Percentiles rank a stretch among this genome's conserved stretches.
These are phyloP conservation scores for Cryphonectria japonica DNA, from an alignment of 2,329 filamentous ascomycete genomes.

Conservation along the genomic window DNA sequence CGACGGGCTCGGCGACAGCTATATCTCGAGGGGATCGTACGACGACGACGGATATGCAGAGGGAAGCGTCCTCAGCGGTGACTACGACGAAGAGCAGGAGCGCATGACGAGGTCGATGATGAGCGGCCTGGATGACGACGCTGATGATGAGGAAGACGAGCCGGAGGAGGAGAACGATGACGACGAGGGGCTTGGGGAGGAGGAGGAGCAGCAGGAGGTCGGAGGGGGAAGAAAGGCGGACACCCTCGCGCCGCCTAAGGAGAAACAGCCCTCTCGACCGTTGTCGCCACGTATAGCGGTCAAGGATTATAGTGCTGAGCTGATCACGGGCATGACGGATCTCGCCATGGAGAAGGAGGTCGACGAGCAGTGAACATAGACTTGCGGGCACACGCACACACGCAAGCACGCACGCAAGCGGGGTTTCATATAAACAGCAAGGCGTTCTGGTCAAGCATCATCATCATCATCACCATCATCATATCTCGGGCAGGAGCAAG, in stretches of 20 bases:
- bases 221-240: constrained; percentile 49
- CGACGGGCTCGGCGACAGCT: constrained; percentile 51
- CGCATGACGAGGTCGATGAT: constrained; percentile 45
- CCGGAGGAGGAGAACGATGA: constrained; percentile 36
- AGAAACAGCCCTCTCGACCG: constrained; percentile 20
- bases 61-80: constrained; percentile 47
- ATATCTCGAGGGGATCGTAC: constrained; percentile 44
- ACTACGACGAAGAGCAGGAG: constrained; percentile 49
- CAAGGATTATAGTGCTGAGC: constrained; percentile 57
- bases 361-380: constrained; percentile 29
- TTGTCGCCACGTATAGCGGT: constrained; percentile 34
- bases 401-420: neutral
- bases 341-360: constrained; percentile 50
- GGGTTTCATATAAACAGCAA: neutral
- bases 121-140: constrained; percentile 42
- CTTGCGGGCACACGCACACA: neutral
- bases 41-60: constrained; percentile 40
- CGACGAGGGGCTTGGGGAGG: constrained; percentile 34
- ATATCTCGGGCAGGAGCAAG: constrained; percentile 22
- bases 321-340: constrained; percentile 63
- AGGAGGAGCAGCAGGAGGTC: constrained; percentile 31
- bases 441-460: constrained; percentile 11
- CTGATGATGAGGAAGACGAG: constrained; percentile 43
- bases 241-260: neutral
- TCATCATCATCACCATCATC: neutral